Base-by-base conservation (phyloP, 805 yeast genomes). In the Clavispora santaluciae region DNA sequence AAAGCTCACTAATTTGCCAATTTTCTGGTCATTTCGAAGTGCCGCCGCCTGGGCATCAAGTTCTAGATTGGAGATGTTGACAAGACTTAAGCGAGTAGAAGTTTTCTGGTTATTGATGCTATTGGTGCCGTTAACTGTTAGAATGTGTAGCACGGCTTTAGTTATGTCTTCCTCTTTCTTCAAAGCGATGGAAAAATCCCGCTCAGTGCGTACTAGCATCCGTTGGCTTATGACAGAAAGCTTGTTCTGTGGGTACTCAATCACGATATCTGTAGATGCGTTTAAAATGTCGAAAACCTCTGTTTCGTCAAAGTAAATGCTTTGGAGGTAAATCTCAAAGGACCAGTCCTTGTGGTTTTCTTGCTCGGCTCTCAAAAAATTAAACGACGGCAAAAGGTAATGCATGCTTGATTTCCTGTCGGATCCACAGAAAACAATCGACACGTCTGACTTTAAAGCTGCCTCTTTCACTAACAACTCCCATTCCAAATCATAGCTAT, bases 341-440 rank as follows among this genome's bases (percentile, higher is more conserved):
- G 11, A 31, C 25, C 33, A 22, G 15, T 33, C 34, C 12, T 28
- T 22, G 37, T 8, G 21, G 11, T 17, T 35, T 8, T 5, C 17
- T 15, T 23, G 21, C 5, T 29, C 37, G 4, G 9, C 12, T 5
- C 16, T 22, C 25, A 35, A 23, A 23, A 24, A 25, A 9, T 22
- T 22, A 16, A 22, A 35, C 3, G 30, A 30, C 4, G 13, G 20
- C 4, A 20, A 4, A 22, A 35, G 38, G 22, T 15, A 16, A 12
- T 35, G 22, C 16, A 17, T 35, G 30, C 22, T 25, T 16, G 21
- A 22, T 10, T 23, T 17, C n/a, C n/a, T 12, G 30, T 7, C 16
- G 9, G 31, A 11, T 10, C 64, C 64, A 5, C 44, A 22, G 36
- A 54, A 50, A 1, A 56, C 23, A 8, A 60, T 34, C 2, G 59